Evolutionary conservation across 768 basidiomycete genomes (phyloP).

Genomic region (Grammothele lineata): DNA sequence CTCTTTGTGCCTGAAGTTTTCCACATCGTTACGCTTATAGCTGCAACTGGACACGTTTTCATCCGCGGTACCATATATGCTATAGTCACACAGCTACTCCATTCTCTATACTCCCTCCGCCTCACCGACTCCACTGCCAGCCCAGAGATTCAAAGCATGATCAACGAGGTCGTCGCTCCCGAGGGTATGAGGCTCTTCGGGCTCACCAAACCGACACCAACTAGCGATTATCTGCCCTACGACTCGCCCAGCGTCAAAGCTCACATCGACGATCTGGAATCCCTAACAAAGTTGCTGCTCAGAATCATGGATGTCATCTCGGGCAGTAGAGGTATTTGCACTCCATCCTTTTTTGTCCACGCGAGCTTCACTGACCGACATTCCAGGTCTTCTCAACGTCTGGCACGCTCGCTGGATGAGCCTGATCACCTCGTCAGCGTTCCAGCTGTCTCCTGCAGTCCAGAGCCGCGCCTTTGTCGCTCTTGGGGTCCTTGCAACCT

Average conservation of each 20-base stretch:
- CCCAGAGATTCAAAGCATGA: constrained; percentile 55
- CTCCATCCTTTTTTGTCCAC: background rate
- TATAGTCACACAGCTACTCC: constrained; percentile 75
- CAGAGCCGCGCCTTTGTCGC: constrained; percentile 85
- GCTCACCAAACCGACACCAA: constrained; percentile 53
- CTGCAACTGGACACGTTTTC: constrained; percentile 66
- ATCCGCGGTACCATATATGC: constrained; percentile 83
- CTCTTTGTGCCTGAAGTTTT: constrained; percentile 80
- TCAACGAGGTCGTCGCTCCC: constrained; percentile 55
- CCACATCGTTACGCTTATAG: constrained; percentile 75
- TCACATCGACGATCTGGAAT: constrained; percentile 62
- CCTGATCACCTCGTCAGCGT: constrained; percentile 80
- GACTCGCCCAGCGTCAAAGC: constrained; percentile 52
- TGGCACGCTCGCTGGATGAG: constrained; percentile 97
- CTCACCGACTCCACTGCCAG: constrained; percentile 52
- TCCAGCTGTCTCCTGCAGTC: constrained; percentile 84
- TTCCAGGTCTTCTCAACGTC: constrained; percentile 68
- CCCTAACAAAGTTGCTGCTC: constrained; percentile 57
- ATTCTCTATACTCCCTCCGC: constrained; percentile 61
- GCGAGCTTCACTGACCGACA: constrained; percentile 8
- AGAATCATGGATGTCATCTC: constrained; percentile 61
- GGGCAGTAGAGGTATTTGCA: constrained; percentile 62
- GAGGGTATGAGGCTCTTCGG: constrained; percentile 71
- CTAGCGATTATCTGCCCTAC: constrained; percentile 62
- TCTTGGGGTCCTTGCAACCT: constrained; percentile 74